phyloP scores from a whole-genome alignment of 352 stramenopile genomes.

The Pythium phragmitis region DNA sequence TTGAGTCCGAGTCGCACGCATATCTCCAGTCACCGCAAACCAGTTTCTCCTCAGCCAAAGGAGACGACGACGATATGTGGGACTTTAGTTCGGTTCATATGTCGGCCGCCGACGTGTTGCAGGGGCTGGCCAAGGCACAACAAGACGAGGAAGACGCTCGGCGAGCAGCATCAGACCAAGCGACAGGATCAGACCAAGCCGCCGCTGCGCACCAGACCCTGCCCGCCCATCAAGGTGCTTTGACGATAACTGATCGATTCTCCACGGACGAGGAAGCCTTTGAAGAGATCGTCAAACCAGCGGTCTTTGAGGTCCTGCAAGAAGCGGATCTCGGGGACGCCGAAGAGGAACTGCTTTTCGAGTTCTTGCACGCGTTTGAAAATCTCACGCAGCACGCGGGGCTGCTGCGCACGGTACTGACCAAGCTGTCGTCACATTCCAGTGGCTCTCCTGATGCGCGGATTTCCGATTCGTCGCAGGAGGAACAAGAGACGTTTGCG shows the following conservation, averaged over 20 bases:
- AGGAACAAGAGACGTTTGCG: not conserved
- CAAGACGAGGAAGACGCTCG: slow-evolving; percentile 10
- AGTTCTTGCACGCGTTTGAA: slow-evolving; percentile 79
- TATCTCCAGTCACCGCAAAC: slow-evolving; percentile 20
- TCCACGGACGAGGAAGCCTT: slow-evolving; percentile 59
- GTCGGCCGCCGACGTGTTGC: slow-evolving; percentile 24
- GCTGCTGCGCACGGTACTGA: slow-evolving; percentile 64
- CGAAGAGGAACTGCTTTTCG: slow-evolving; percentile 76
- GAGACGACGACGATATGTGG: slow-evolving; percentile 53
- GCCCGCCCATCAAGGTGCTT: not conserved
- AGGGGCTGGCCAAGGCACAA: slow-evolving; percentile 18
- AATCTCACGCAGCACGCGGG: slow-evolving; percentile 61
- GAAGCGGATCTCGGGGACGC: slow-evolving; percentile 32
- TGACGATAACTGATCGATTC: slow-evolving; percentile 19
- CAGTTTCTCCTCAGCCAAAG: not conserved
- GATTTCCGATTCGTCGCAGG: not conserved
- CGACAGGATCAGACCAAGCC: not conserved
- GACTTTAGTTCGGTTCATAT: slow-evolving; percentile 78
- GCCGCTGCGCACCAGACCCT: too few species aligned
- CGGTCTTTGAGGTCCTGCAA: slow-evolving; percentile 72
- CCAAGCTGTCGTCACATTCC: slow-evolving; percentile 3
- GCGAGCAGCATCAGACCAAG: not conserved
- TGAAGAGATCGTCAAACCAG: slow-evolving; percentile 70
- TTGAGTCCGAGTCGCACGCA: slow-evolving; percentile 22
- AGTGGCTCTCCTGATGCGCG: not conserved